Evolutionary conservation across 306 rosid species (phyloP), one percentile per base, ranked within the genome.

Genomic region (Gynostemma pentaphyllum): DNA sequence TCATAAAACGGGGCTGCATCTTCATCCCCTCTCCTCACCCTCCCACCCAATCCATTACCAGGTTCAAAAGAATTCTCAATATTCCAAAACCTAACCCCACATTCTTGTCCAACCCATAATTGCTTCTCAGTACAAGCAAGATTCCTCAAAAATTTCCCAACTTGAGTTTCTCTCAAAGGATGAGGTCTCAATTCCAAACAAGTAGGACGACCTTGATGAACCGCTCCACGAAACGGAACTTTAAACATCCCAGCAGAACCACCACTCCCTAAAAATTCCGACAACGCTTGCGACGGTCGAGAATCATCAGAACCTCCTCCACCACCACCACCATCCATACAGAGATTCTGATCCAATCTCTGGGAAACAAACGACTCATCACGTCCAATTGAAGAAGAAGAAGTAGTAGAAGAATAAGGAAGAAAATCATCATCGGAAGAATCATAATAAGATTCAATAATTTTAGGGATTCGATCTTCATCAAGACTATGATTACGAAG

Each of bases 131-230:
- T 86, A 71, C 97, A 88, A 0, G 88, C 99, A 56, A 94, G 88
- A 76, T 78, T 94, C 64, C 99, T 79, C 27, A 94, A 75, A 70
- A 86, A 94, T 37, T 82, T 88, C 1, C 99, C 97, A 0, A 83
- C 88, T 68, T 92, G 99, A 2, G 99, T 92, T 73, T 92, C 99
- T 78, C 90, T 81, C 50, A 92, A 63, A 0, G 99, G 99, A 40
- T 92, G 99, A 0, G 99, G 99, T 69, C 99, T 81, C 18, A 92
- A 74, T 85, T 88, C 99, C 24, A 92, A 68, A 72, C 96, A 92
- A 0, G 99, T 83, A 0, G 99, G 95, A 4, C 99, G 79, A 0
- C 83, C 85, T 0, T 94, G 96, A 74, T 92, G 99, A 61, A 92
- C 97, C 0, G 97, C 68, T 0, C 94, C 88, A 0, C 99, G 86